These are phyloP conservation scores for Trichoderma simmonsii DNA, from an alignment of 2,329 filamentous ascomycete genomes.

Conservation along the genomic window DNA sequence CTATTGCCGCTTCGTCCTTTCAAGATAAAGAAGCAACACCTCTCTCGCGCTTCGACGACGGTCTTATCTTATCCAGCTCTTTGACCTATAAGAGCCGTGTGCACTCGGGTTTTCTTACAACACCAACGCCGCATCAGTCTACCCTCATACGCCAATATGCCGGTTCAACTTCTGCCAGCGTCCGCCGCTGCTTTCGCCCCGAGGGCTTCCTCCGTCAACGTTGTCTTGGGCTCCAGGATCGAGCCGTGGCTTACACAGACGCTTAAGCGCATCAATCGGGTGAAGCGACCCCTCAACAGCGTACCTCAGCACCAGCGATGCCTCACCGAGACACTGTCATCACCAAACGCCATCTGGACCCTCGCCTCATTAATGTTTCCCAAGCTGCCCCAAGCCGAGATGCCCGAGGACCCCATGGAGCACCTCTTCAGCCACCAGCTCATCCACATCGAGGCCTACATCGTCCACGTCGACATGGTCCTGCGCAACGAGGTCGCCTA, in stretches of 20 bases:
- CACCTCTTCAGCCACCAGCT: constrained; percentile 90
- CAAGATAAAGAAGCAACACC: not conserved
- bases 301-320: constrained; percentile 93
- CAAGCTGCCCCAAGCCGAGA: constrained; percentile 81
- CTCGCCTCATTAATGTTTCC: constrained; percentile 89
- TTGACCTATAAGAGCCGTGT: not conserved
- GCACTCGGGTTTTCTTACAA: not conserved
- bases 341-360: constrained; percentile 88
- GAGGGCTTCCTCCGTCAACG: constrained; percentile 83
- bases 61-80: not conserved
- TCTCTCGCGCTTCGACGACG: not conserved
- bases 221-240: constrained; percentile 87
- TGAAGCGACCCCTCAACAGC: constrained; percentile 96
- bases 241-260: constrained; percentile 97
- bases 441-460: constrained; percentile 92
- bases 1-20: not conserved
- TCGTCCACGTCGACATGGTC: constrained; percentile 99
- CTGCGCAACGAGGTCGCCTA: constrained; percentile 95
- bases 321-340: constrained; percentile 90
- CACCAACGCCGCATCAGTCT: not conserved
- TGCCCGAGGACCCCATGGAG: constrained; percentile 80
- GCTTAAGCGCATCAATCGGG: constrained; percentile 91
- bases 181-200: constrained; percentile 96
- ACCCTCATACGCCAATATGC: constrained; percentile 55
- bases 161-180: constrained; percentile 86